These are phyloP conservation scores for Hygrocybe coccinea DNA, from an alignment of 768 basidiomycete genomes.

Conservation along the genomic window DNA sequence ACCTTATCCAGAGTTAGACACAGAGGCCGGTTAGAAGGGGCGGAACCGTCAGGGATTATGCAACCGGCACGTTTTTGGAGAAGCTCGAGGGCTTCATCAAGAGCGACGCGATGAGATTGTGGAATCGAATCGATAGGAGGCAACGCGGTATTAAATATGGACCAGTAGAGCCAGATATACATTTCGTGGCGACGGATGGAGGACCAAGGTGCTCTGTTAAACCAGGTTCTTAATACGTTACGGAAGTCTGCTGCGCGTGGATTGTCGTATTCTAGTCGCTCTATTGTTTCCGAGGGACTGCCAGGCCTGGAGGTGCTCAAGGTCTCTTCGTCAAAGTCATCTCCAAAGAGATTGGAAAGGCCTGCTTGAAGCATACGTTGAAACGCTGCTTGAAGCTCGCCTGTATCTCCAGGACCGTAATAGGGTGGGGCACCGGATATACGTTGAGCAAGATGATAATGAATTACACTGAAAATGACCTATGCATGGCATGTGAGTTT, in stretches of 20 bases:
- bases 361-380: constrained; percentile 62
- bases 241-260: constrained; percentile 72
- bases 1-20: constrained; percentile 76
- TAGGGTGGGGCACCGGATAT: constrained; percentile 44
- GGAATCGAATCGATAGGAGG: constrained; percentile 48
- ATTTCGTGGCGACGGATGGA: constrained; percentile 59
- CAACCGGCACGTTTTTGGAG: constrained; percentile 71
- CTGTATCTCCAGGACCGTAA: constrained; percentile 40
- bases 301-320: constrained; percentile 46
- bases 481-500: not conserved
- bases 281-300: constrained; percentile 57
- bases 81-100: constrained; percentile 58
- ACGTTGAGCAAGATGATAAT: constrained; percentile 45
- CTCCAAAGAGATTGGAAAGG: constrained; percentile 49
- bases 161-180: constrained; percentile 78
- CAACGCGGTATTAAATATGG: constrained; percentile 65
- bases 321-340: constrained; percentile 53
- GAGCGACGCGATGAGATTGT: constrained; percentile 38
- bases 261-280: constrained; percentile 55
- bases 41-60: constrained; percentile 55
- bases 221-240: constrained; percentile 69
- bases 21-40: constrained; percentile 49
- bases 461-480: constrained; percentile 68
- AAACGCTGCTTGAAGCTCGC: constrained; percentile 56
- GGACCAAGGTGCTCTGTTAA: constrained; percentile 70